A percentile compares a stretch with the other conserved stretches of the same genome.
Conservation (phyloP, 1,284 basidiomycete species). For the Moesziomyces parantarcticus region DNA sequence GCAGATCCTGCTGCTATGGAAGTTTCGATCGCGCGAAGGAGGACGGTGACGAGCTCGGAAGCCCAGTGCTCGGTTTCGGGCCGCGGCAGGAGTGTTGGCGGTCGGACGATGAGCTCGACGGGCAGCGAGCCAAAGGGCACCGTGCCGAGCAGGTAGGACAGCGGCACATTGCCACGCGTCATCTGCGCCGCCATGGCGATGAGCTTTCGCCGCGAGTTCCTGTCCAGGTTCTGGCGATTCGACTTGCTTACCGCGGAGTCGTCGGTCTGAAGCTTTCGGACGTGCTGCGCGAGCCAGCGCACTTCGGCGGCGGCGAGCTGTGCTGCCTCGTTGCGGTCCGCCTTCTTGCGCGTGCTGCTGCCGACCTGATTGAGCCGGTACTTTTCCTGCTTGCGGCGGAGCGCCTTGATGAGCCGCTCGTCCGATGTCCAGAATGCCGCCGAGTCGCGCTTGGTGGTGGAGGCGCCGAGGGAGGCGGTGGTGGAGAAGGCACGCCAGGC, state of each 20-base stretch:
- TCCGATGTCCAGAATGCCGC: slow-evolving; percentile 19
- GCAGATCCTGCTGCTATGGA: neutral
- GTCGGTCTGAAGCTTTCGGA: slow-evolving; percentile 10
- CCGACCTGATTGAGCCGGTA: slow-evolving; percentile 19
- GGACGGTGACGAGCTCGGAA: slow-evolving; percentile 2
- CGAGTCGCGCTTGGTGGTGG: too few species aligned
- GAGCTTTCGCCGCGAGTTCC: slow-evolving; percentile 17
- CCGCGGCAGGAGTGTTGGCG: slow-evolving; percentile 28
- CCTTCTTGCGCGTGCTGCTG: slow-evolving; percentile 11
- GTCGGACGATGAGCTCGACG: slow-evolving; percentile 24
- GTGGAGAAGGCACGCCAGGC: too few species aligned
- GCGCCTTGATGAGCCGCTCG: slow-evolving; percentile 14
- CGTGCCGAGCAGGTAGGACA: slow-evolving; percentile 37
- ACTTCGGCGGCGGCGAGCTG: slow-evolving; percentile 32
- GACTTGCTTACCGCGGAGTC: neutral
- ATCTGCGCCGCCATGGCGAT: slow-evolving; percentile 21
- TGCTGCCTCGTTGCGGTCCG: slow-evolving; percentile 21
- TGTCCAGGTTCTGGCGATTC: neutral
- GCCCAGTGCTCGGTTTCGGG: slow-evolving; percentile 48
- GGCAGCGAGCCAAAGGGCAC: slow-evolving; percentile 30
- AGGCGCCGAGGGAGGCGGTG: too few species aligned
- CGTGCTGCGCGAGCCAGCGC: slow-evolving; percentile 34
- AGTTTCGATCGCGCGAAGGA: neutral
- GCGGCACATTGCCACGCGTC: slow-evolving; percentile 23
- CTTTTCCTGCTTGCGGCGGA: slow-evolving; percentile 23